These are phyloP conservation scores for Babesia bigemina DNA, from an alignment of 169 alveolate species.

Conservation along the genomic window DNA sequence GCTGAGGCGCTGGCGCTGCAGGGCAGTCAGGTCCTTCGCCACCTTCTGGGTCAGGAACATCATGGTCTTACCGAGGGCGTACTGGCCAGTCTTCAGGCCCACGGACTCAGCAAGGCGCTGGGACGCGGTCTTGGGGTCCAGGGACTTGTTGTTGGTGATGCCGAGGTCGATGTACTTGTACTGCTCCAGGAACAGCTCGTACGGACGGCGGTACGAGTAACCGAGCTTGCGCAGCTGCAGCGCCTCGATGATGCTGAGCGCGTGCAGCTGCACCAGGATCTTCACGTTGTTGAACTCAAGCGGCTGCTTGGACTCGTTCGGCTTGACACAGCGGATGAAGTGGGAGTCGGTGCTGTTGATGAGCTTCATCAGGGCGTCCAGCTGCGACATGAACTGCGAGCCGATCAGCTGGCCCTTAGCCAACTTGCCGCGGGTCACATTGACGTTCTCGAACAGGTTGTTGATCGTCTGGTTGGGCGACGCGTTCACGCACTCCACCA, in stretches of 20 bases:
- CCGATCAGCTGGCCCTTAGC: slow-evolving; percentile 91
- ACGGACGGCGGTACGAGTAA: slow-evolving; percentile 88
- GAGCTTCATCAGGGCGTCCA: slow-evolving; percentile 84
- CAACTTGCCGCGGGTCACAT: slow-evolving; percentile 84
- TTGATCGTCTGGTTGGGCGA: slow-evolving; percentile 77
- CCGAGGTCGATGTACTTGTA: slow-evolving; percentile 82
- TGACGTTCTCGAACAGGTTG: slow-evolving; percentile 81
- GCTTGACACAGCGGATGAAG: slow-evolving; percentile 89
- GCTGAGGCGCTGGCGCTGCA: slow-evolving; percentile 86
- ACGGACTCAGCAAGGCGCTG: slow-evolving; percentile 65
- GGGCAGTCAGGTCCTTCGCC: slow-evolving; percentile 82
- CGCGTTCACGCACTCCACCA: slow-evolving; percentile 83
- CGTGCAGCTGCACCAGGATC: slow-evolving; percentile 86
- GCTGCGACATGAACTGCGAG: slow-evolving; percentile 86
- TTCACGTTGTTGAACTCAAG: slow-evolving; percentile 87
- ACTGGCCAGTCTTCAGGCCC: slow-evolving; percentile 67
- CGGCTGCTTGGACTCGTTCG: slow-evolving; percentile 88
- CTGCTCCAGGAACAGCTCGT: slow-evolving; percentile 84
- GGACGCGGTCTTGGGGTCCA: slow-evolving; percentile 76
- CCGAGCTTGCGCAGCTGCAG: slow-evolving; percentile 87
- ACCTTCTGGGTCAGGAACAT: slow-evolving; percentile 86
- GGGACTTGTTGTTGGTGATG: slow-evolving; percentile 72
- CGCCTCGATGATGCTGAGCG: slow-evolving; percentile 91
- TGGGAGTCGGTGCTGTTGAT: slow-evolving; percentile 88
- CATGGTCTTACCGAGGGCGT: slow-evolving; percentile 87